Percentiles rank a stretch among this genome's conserved stretches.
phyloP scores from a whole-genome alignment of 805 yeast genomes.

The Saccharomycopsis capsularis region DNA sequence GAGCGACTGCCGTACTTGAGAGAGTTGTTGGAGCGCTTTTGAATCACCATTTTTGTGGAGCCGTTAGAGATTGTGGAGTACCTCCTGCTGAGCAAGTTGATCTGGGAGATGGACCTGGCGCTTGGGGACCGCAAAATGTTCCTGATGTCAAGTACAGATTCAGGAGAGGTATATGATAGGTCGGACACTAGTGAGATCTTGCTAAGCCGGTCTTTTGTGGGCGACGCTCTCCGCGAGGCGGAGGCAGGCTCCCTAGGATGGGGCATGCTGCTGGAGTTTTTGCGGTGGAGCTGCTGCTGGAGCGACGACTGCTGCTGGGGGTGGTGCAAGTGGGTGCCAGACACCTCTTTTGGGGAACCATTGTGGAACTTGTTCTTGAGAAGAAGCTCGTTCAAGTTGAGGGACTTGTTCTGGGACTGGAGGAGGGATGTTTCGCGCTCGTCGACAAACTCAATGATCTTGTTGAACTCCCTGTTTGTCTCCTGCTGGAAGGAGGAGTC shows the following conservation, averaged over 20 bases:
- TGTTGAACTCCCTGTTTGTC: slow-evolving; percentile 19
- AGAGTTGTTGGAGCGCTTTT: slow-evolving; percentile 7
- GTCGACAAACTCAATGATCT: slow-evolving; percentile 16
- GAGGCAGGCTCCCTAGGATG: neutral
- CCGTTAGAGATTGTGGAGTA: slow-evolving; percentile 11
- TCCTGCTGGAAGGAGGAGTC: slow-evolving; percentile 20
- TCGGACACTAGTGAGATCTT: slow-evolving; percentile 7
- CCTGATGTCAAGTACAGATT: neutral
- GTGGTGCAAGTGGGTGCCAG: neutral
- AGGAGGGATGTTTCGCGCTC: slow-evolving; percentile 8
- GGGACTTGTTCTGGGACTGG: neutral
- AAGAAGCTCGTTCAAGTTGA: slow-evolving; percentile 15
- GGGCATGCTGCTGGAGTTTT: neutral
- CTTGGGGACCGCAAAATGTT: neutral
- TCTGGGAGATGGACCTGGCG: neutral
- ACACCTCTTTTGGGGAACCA: neutral
- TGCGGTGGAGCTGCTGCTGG: neutral
- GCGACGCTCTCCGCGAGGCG: neutral
- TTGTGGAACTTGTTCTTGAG: neutral
- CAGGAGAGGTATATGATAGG: slow-evolving; percentile 5
- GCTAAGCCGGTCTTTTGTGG: slow-evolving; percentile 5
- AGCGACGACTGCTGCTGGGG: neutral
- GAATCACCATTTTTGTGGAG: slow-evolving; percentile 4
- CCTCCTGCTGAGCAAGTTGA: neutral
- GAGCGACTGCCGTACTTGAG: neutral